Evolutionary conservation across 176 grass and related monocot species (phyloP).

Genomic region (Microstegium vimineum): DNA sequence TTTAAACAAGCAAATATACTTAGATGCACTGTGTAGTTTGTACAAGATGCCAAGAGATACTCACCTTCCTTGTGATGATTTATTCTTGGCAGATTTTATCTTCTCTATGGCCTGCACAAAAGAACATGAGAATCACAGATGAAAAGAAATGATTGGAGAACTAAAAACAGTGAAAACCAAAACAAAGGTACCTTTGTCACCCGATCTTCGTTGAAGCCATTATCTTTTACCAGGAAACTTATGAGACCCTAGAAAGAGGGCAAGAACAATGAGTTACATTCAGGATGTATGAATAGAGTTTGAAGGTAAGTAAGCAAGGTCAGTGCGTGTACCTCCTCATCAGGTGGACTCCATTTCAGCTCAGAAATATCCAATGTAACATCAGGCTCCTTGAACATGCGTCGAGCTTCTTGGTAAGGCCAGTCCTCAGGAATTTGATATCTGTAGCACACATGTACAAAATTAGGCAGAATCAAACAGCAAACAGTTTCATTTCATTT

Average conservation of each 20-base stretch:
- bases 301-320: background rate
- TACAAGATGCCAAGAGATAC: background rate
- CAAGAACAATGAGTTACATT: background rate
- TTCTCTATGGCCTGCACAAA: conserved; percentile 81
- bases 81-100: conserved; percentile 85
- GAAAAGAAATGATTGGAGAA: conserved; percentile 4
- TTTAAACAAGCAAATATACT: background rate
- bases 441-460: conserved; percentile 29
- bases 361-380: conserved; percentile 71
- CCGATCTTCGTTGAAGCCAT: conserved; percentile 81
- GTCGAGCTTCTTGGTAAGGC: conserved; percentile 89
- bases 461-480: conserved; percentile 7
- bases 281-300: background rate
- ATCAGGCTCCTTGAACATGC: conserved; percentile 80
- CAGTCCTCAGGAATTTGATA: conserved; percentile 89
- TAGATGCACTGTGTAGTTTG: background rate
- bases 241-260: conserved; percentile 50
- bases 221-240: conserved; percentile 76
- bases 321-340: conserved; percentile 56
- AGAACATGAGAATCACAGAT: background rate
- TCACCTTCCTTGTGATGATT: conserved; percentile 71
- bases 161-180: background rate
- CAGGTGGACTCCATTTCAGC: conserved; percentile 69
- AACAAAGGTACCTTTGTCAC: conserved; percentile 66
- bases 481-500: conserved; percentile 2